Evolutionary conservation across 139 green algal species (phyloP), one percentile per base, ranked within the genome.

Genomic region (Chlamydomonas sphaeroides): DNA sequence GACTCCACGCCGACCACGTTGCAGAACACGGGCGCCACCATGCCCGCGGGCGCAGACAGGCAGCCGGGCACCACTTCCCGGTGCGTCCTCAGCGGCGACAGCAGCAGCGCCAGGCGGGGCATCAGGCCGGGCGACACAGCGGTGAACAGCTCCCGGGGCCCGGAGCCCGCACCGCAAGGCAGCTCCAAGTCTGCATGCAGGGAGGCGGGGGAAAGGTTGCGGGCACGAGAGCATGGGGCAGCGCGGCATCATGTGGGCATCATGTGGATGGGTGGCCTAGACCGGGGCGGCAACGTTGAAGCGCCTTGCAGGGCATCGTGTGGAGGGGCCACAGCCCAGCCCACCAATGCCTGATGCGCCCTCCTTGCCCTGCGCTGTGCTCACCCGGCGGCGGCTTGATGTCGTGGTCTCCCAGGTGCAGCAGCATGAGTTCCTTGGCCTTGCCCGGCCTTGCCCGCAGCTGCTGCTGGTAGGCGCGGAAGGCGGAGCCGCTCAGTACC

Each of bases 21-120:
- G 71, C 71, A 79, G 71, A 79, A 79, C 23, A 79, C 71, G 51
- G 71, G 71, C 3, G 71, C 53, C 51, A 79, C 71, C 51, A 79
- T 28, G 32, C 71, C 71, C 5, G 71, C 71, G 49, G 71, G 71
- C 33, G 71, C 71, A 4, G 71, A 51, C 71, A 79, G 71, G 51
- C 71, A 79, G 71, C 71, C 71, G 51, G 71, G 71, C 36, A 79
- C 71, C 51, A 79, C 51, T 33, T 79, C 51, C 8, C 33, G 53
- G 35, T 25, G 6, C 11, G 51, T 65, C 51, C 71, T 51, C 8
- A 79, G 35, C 14, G 35, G 71, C 6, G 21, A 49, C 23, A 53
- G 71, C 51, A 79, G 71, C 35, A 79, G n/a, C 51, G 71, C 71
- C 51, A 79, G 51, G 21, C 71, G 71, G 33, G 51, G 8, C 26